These are phyloP conservation scores for Clarireedia hainanense DNA, from an alignment of 2,329 filamentous ascomycete species.

Conservation along the genomic window DNA sequence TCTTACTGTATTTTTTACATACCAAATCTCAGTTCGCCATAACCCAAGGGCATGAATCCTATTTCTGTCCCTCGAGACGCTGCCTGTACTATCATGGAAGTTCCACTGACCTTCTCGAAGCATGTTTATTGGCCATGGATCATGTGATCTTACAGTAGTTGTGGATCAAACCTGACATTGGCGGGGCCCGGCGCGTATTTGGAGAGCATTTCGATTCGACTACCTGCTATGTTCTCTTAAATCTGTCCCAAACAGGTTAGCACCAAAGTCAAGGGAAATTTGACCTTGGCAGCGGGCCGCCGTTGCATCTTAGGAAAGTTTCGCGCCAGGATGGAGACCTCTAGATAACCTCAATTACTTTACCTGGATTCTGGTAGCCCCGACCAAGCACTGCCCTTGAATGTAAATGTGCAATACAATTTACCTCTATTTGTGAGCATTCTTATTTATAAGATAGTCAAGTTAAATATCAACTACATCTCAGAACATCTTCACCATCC, in stretches of 20 bases:
- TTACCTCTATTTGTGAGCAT: too few species aligned
- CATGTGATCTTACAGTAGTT: neutral
- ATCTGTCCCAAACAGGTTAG: neutral
- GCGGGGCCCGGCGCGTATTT: neutral
- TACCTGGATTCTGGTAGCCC: neutral
- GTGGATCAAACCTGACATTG: too few species aligned
- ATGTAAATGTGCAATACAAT: too few species aligned
- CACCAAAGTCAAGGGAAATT: neutral
- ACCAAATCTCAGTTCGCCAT: too few species aligned
- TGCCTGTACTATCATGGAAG: neutral
- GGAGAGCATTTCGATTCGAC: neutral
- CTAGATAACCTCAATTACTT: constrained; percentile 3
- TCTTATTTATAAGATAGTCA: neutral
- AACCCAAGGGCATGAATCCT: neutral
- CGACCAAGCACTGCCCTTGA: neutral
- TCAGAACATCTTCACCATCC: neutral
- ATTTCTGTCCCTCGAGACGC: neutral
- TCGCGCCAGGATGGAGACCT: constrained; percentile 6
- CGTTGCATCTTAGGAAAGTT: neutral
- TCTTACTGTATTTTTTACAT: neutral
- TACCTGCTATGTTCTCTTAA: neutral
- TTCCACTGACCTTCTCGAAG: neutral
- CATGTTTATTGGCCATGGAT: neutral
- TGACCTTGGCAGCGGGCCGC: neutral
- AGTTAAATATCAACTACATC: neutral